Evolutionary conservation across 2,329 filamentous ascomycete species (phyloP).

Genomic region (Aspergillus ochraceoroseus): DNA sequence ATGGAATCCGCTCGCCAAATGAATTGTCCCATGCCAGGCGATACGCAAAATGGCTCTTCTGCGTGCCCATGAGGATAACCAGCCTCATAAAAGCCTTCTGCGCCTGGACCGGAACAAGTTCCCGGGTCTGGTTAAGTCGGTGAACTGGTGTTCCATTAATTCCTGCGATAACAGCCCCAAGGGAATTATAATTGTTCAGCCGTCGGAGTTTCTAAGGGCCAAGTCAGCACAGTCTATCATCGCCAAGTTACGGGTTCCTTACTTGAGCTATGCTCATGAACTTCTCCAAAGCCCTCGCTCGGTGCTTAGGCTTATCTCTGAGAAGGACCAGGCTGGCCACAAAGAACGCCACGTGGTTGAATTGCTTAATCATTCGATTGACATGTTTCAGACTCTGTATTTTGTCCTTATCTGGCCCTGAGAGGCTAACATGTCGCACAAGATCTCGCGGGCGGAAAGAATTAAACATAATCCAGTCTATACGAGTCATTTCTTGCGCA

Average conservation of each 20-base stretch:
- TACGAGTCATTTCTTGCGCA: slow-evolving; percentile 84
- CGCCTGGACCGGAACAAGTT: slow-evolving; percentile 64
- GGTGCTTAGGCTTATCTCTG: slow-evolving; percentile 91
- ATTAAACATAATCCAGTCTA: slow-evolving; percentile 98
- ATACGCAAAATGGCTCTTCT: slow-evolving; percentile 90
- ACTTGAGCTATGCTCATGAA: slow-evolving; percentile 80
- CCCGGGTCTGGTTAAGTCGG: slow-evolving; percentile 72
- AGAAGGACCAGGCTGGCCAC: slow-evolving; percentile 79
- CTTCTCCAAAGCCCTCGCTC: slow-evolving; percentile 85
- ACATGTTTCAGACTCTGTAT: slow-evolving; percentile 76
- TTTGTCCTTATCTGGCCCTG: slow-evolving; percentile 47
- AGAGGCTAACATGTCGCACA: slow-evolving; percentile 81
- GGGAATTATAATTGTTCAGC: slow-evolving; percentile 93
- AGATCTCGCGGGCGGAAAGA: slow-evolving; percentile 90
- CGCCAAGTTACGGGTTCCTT: slow-evolving; percentile 14
- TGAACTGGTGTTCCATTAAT: slow-evolving; percentile 85
- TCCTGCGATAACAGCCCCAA: slow-evolving; percentile 89
- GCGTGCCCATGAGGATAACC: slow-evolving; percentile 85
- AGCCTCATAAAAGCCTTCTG: slow-evolving; percentile 84
- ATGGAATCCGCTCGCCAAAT: slow-evolving; percentile 82
- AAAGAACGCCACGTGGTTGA: slow-evolving; percentile 79
- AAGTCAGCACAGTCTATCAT: neutral
- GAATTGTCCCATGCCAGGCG: slow-evolving; percentile 98
- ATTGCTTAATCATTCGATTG: slow-evolving; percentile 89
- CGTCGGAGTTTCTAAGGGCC: slow-evolving; percentile 65